Percentiles rank a stretch among this genome's conserved stretches.
Evolutionary conservation across 495 filamentous ascomycete species (phyloP).

Genomic region (Penicillium pulvis): DNA sequence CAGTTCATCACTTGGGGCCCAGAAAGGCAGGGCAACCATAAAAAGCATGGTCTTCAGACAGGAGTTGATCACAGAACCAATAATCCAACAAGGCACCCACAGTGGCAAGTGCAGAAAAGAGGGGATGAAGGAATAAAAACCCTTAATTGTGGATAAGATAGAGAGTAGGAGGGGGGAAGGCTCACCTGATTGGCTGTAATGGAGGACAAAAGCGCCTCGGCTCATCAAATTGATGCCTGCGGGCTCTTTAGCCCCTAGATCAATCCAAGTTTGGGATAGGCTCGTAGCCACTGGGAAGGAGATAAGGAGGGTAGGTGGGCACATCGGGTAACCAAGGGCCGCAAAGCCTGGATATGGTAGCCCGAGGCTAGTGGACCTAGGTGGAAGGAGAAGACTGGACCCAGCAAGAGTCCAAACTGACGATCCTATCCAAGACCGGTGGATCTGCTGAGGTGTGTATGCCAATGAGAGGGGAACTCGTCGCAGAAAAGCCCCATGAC

Average conservation of each 20-base stretch:
- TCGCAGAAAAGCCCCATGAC: neutral
- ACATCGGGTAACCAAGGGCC: neutral
- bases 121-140: neutral
- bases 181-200: neutral
- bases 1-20: neutral
- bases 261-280: neutral
- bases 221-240: neutral
- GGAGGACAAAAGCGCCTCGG: neutral
- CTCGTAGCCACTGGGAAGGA: neutral
- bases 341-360: neutral
- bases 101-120: neutral
- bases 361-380: neutral
- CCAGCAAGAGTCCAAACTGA: neutral
- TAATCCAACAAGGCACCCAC: neutral
- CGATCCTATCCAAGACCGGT: neutral
- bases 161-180: neutral
- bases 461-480: neutral
- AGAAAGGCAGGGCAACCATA: neutral
- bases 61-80: neutral
- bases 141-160: slow-evolving; percentile 3
- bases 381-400: neutral
- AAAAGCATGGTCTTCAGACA: neutral
- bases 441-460: neutral
- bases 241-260: neutral
- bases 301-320: neutral